Base-by-base conservation (phyloP, 768 basidiomycete genomes). In the Boletus rubropictus region DNA sequence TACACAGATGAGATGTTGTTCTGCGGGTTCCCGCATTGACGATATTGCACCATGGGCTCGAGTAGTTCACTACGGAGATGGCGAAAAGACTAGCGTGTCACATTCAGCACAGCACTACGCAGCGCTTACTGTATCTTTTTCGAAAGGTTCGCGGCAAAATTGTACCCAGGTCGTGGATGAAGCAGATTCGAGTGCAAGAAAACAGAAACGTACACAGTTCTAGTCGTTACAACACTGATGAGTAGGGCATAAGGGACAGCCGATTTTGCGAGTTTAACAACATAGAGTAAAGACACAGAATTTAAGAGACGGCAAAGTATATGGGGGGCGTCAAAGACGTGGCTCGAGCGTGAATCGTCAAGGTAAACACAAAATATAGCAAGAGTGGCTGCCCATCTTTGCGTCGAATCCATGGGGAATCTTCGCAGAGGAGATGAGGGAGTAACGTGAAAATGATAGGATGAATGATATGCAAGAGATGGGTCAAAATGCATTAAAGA, bases 181-280 rank as follows among this genome's bases (percentile, higher is more conserved):
- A 64, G 61, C 65, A 47, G 57, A 62, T 58, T 63, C 56, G 65
- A 62, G 68, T 64, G 59, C 56, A 59, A 64, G 59, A 68, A 55
- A 47, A 50, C 62, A 45, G 66, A 62, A 61, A 68, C 61, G 67
- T 64, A 67, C 67, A 78, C 76, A 80, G 74, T 54, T 84, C 80
- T 84, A 82, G 77, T 81, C 78, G 76, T 82, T 84, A 83, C 82
- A 81, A 64, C 25, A 43, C 17, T 59, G 55, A 53, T 44, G 50
- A 61, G 48, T 32, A 22, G 46, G 34, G 50, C 46, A 61, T 43
- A 50, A 52, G 31, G 33, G 35, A 39, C 34, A 54, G 50, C 59
- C 58, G 56, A 39, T 44, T 55, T 52, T 54, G 54, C 34, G 38
- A 48, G 52, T 52, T 54, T 34, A 39, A 52, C 49, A 54, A 53